Evolutionary conservation across 805 yeast species (phyloP), one percentile per base, ranked within the genome.

Genomic region (Ogataea thermomethanolica): DNA sequence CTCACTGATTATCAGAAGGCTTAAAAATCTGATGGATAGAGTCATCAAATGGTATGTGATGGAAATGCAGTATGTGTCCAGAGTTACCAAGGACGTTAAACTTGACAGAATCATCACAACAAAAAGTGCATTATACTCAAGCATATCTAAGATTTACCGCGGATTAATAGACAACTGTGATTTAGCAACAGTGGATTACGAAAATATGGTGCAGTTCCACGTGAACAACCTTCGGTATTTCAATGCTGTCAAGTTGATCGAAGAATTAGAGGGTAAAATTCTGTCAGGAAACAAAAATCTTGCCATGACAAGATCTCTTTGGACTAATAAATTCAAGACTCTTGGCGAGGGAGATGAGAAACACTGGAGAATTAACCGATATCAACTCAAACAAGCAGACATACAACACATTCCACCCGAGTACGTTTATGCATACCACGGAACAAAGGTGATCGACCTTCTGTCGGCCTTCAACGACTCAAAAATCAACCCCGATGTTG

Each of bases 311-410:
- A 61, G 56, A 31, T 26, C 34, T 3, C 24, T 61, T 6, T 59
- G 62, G 62, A 35, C 41, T 2, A 29, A 37, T 9, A 56, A 58
- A 34, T 35, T 63, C 25, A 44, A 48, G 22, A 33, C 60, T 5
- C 41, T 56, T 7, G 53, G 61, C 8, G 42, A 49, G 12, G 55
- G 60, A 1, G 45, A 44, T 25, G 51, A 51, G 4, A 39, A 46
- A 20, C 46, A 49, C 4, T 62, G 65, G 65, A 34, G 29, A 6
- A 32, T 62, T 2, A 48, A 46, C 30, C 49, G 60, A 33, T 50
- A 48, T 30, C 39, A 41, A 24, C 31, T 53, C 9, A 49, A 46
- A 14, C 43, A 43, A 4, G 45, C 48, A 5, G 38, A 31, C 22
- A 41, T 49, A 8, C 41, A 50, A 13, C 25, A 25, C 2, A 34